These are phyloP conservation scores for Suillus subaureus DNA, from an alignment of 768 basidiomycete genomes.

Conservation along the genomic window DNA sequence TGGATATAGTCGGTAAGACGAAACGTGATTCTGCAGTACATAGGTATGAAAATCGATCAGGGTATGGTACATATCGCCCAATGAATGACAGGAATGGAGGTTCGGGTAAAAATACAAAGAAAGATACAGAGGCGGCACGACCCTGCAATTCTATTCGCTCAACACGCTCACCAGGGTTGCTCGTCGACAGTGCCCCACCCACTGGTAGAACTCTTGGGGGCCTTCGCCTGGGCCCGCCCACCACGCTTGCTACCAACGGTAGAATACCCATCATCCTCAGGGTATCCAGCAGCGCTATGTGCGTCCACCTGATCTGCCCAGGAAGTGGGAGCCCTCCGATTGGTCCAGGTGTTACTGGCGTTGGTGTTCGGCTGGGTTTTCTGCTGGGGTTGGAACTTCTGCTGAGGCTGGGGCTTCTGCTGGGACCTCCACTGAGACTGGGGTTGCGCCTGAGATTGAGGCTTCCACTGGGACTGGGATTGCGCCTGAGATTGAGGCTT, in stretches of 20 bases:
- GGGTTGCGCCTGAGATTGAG: too few species aligned
- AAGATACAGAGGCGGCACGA: not conserved
- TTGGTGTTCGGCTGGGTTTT: not conserved
- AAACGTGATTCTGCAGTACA: not conserved
- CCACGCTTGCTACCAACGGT: slow-evolving; percentile 17
- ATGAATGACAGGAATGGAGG: not conserved
- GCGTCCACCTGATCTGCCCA: slow-evolving; percentile 34
- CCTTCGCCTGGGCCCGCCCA: slow-evolving; percentile 1
- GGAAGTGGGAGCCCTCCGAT: slow-evolving; percentile 13
- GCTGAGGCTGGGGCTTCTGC: slow-evolving; percentile 12
- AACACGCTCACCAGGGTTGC: slow-evolving; percentile 24
- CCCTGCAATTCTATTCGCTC: not conserved
- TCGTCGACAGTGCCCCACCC: slow-evolving; percentile 29
- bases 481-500: too few species aligned
- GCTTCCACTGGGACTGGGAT: too few species aligned
- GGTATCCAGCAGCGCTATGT: slow-evolving; percentile 14
- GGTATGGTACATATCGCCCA: not conserved
- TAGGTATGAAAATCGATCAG: not conserved
- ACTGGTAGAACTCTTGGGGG: slow-evolving; percentile 22
- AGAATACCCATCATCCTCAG: slow-evolving; percentile 1
- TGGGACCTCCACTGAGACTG: not conserved
- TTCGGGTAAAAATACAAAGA: not conserved
- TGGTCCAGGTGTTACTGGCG: slow-evolving; percentile 9
- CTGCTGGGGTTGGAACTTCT: slow-evolving; percentile 12
- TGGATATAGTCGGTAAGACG: not conserved